Base-by-base conservation (phyloP, 2,329 filamentous ascomycete species). In the Dothideomycetidae sp. region DNA sequence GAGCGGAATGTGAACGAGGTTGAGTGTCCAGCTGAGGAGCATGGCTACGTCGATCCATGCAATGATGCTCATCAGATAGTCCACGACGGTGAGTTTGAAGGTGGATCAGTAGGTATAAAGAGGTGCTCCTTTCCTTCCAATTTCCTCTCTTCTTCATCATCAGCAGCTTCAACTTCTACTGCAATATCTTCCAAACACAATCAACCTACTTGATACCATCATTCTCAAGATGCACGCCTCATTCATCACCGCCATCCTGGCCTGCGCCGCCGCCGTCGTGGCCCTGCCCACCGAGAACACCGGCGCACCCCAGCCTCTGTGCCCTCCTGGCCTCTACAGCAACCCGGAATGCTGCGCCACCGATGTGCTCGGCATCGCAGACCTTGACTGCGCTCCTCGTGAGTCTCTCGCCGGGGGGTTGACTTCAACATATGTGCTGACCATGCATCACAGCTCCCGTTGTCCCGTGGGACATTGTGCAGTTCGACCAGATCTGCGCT, bases 271-370 rank as follows among this genome's bases (percentile, higher is more conserved):
- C 35, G 43, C 49, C 34, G 51, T 53, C 15, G 45, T 53, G 37
- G 49, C 53, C 32, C 50, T 53, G n/a, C 39, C 45, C 4, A 34
- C 41, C 23, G 29, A 52, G 29, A 35, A 32, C 15, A 44, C 52
- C 39, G 54, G 55, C 48, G 54, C 57, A 41, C 33, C 39, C 16
- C 39, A 42, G n/a, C 17, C 26, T 15, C 46, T 59, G 48, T 61
- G 58, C 55, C 42, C n/a, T n/a, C n/a, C 47, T 29, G 51, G 53
- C 5, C 50, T 52, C 33, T 38, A 21, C 32, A 48, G 50, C 46
- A 59, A 47, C 19, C 49, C 67, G 3, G 64, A 69, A 45, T 78
- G 74, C 63, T 78, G 74, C 51, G 68, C 72, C 10, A 73, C 71
- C 15, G 69, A 77, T 45, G 63, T 78, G 21, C 65, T 77, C 28